Conservation (phyloP, 441 rosid species). For the Daphne laureola region DNA sequence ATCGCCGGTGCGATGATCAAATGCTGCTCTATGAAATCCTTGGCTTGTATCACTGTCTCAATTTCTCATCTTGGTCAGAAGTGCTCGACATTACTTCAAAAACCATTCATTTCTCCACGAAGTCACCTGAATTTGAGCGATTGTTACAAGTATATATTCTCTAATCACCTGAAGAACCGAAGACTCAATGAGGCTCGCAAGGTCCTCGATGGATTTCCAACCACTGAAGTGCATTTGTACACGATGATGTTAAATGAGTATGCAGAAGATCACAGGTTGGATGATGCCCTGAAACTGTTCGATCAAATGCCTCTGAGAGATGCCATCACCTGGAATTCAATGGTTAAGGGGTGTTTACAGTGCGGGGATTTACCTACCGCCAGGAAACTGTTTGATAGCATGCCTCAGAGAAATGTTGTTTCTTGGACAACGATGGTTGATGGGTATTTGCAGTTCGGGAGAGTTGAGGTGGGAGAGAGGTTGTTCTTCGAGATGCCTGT, state of each 20-base stretch:
- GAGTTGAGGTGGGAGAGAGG: constrained; percentile 31
- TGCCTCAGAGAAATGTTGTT: constrained; percentile 60
- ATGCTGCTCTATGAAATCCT: too few relatives aligned
- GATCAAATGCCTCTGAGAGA: constrained; percentile 37
- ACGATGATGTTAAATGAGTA: constrained; percentile 42
- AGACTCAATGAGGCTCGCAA: constrained; percentile 46
- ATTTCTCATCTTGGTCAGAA: too few relatives aligned
- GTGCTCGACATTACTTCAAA: too few relatives aligned
- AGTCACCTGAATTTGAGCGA: constrained; percentile 7
- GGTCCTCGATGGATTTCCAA: constrained; percentile 25
- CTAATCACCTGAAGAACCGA: constrained; percentile 32
- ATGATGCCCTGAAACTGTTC: constrained; percentile 37
- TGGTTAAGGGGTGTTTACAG: constrained; percentile 53
- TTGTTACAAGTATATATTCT: constrained; percentile 24
- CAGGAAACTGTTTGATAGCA: constrained; percentile 48
- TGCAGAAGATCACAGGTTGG: constrained; percentile 23
- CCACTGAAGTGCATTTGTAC: constrained; percentile 30
- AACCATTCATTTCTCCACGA: background rate
- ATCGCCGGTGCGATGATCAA: too few relatives aligned
- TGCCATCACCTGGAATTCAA: constrained; percentile 39
- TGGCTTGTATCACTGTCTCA: too few relatives aligned
- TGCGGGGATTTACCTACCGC: constrained; percentile 47
- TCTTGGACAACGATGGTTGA: constrained; percentile 70
- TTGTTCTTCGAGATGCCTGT: constrained; percentile 36
- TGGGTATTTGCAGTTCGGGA: constrained; percentile 46